Base-by-base conservation (phyloP, 2,329 filamentous ascomycete genomes). In the Aureobasidium lini region DNA sequence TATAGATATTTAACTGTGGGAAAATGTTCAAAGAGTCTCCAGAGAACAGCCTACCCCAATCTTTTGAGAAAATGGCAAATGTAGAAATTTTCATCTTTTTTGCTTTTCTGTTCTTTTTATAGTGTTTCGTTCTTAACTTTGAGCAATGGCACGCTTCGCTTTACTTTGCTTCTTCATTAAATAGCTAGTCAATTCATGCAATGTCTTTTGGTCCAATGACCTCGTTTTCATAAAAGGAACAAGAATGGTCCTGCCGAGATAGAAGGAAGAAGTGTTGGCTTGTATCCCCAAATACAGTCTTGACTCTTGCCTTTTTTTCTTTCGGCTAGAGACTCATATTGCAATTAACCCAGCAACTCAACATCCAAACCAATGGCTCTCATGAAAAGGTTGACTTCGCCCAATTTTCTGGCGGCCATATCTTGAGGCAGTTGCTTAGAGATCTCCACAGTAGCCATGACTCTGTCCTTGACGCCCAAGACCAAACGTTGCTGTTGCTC, bases 301-400 rank as follows among this genome's bases (percentile, higher is more conserved):
- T 13, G 6, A 11, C 15, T 52, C 36, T 39, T 10, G 13, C 34
- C 8, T 16, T 11, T 2, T 10, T n/a, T 10, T 29, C 2, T 39
- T 15, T 37, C 8, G 13, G 7, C 48, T 39, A 16, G 36, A 16
- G 6, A 28, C 16, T 39, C 15, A n/a, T 31, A 18, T 40, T 40
- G 23, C 18, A 11, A 10, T 78, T 75, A 85, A 66, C 81, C 82
- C 64, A 87, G 78, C 66, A 86, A 73, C 65, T 96, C 94, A 53
- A 99, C 94, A 77, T 99, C 94, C 71, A 99, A 81, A n/a, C 94
- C 94, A 74, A 99, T 96, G 59, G 93, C 94, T 69, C 91, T 88
- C 92, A 99, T 96, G 74, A 99, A 99, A 59, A 99, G 77, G 72
- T 99, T 99, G 66, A 99, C 94, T 70, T 96, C 96, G 61, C 88